Conservation (phyloP, 2,329 filamentous ascomycete species). For the Truncatella angustata region DNA sequence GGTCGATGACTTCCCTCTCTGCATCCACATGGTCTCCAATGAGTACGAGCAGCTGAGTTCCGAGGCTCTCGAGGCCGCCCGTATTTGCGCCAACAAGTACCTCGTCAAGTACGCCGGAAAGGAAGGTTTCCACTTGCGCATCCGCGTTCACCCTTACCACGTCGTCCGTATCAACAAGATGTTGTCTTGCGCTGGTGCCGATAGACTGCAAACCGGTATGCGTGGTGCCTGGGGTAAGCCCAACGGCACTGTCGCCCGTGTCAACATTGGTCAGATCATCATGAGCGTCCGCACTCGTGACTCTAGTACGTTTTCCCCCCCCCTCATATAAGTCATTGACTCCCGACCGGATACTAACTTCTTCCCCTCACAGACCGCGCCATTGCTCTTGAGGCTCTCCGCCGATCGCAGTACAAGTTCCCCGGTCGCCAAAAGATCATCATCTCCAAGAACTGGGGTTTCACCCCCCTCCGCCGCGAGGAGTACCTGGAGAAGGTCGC, state of each 20-base stretch:
- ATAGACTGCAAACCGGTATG: slow-evolving; percentile 99
- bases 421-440: slow-evolving; percentile 99
- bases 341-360: slow-evolving; percentile 22
- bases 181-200: slow-evolving; percentile 99
- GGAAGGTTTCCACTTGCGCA: slow-evolving; percentile 72
- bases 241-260: slow-evolving; percentile 97
- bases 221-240: slow-evolving; percentile 99
- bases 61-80: slow-evolving; percentile 98
- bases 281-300: slow-evolving; percentile 97
- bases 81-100: slow-evolving; percentile 99
- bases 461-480: slow-evolving; percentile 96
- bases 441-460: slow-evolving; percentile 99
- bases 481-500: slow-evolving; percentile 97
- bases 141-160: slow-evolving; percentile 97
- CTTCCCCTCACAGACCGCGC: slow-evolving; percentile 68
- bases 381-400: slow-evolving; percentile 95
- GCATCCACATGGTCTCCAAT: slow-evolving; percentile 99
- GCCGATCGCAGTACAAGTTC: slow-evolving; percentile 99
- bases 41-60: slow-evolving; percentile 99
- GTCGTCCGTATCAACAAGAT: slow-evolving; percentile 99
- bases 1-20: slow-evolving; percentile 99
- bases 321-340: background rate
- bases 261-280: slow-evolving; percentile 99
- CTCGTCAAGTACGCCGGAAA: slow-evolving; percentile 70
- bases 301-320: slow-evolving; percentile 58